phyloP scores from a whole-genome alignment of 805 yeast species.

The Ogataea neopini region DNA sequence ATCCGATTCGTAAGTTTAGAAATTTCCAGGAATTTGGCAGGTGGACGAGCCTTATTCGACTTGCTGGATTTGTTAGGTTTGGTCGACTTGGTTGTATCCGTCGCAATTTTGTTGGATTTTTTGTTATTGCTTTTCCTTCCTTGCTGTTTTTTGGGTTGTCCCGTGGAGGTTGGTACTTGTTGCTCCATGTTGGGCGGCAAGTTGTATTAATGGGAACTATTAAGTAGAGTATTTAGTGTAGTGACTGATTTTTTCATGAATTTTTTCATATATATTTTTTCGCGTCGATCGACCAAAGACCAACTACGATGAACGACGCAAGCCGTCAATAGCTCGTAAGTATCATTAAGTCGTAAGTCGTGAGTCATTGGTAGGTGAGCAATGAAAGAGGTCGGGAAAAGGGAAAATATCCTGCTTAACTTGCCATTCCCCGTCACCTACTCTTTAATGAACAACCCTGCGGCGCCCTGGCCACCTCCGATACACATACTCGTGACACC shows the following conservation, averaged over 20 bases:
- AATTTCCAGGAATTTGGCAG: conserved; percentile 25
- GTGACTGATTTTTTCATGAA: background rate
- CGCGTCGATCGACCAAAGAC: conserved; percentile 11
- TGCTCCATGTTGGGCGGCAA: background rate
- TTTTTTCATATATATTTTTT: background rate
- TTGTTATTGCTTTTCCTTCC: background rate
- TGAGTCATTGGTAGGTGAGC: too few species aligned
- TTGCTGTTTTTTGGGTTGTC: background rate
- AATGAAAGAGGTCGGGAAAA: too few species aligned
- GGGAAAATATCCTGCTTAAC: too few species aligned
- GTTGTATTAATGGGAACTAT: too few species aligned
- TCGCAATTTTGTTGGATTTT: background rate
- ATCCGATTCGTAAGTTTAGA: conserved; percentile 22
- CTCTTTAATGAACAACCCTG: conserved; percentile 81
- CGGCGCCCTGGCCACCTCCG: conserved; percentile 99
- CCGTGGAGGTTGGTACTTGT: background rate
- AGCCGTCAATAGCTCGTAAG: too few species aligned
- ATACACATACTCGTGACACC: conserved; percentile 97
- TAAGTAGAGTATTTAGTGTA: background rate
- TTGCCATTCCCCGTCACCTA: too few species aligned
- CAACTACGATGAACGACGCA: too few species aligned
- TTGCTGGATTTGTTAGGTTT: background rate
- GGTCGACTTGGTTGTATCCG: background rate
- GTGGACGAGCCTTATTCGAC: conserved; percentile 5
- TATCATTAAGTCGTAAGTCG: too few species aligned